Evolutionary conservation across 495 filamentous ascomycete species (phyloP), one percentile per base, ranked within the genome.

Genomic region (Neurospora pannonica): DNA sequence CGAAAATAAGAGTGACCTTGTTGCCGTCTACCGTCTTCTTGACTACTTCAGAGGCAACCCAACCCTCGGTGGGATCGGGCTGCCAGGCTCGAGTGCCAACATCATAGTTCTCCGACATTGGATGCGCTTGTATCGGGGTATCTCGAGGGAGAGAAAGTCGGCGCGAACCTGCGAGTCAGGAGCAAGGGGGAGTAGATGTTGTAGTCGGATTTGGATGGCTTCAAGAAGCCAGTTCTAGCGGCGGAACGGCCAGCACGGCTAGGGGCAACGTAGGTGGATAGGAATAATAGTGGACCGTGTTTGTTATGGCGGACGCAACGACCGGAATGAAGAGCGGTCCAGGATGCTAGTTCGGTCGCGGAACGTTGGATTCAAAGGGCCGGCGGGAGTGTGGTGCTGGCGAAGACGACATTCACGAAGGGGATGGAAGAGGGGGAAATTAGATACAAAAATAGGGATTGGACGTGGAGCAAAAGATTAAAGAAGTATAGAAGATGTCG

Each of bases 81-180:
- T 98, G 95, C 96, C 96, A 99, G 82, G 94, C 97, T 88, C 93
- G 89, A 77, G 96, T 98, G 76, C 95, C 97, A 78, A 98, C 91
- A 90, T 98, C 96, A 84, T 97, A 99, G 79, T 87, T 94, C 85
- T 97, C 93, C 86, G 94, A 94, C 97, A 98, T 97, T 82, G 79
- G 77, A 72, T 77, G 76, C 75, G 77, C 72, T 77, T 75, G 73
- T 72, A 71, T 71, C 54, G 48, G 67, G 72, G 70, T 71, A 70
- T 71, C 28, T 38, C 70, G 70, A 46, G 46, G 67, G 62, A 54
- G 72, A 60, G 48, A 73, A 69, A 70, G 70, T 73, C 40, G 71
- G 40, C 48, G 71, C 40, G 48, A 60, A 60, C 48, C 48, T 60
- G 48, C 38, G 36, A 73, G 74, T 75, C 54, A 34, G 54, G 28